A percentile compares a stretch with the other conserved stretches of the same genome.
These are phyloP conservation scores for Hypoxylon trugodes DNA, from an alignment of 495 filamentous ascomycete species.

Conservation along the genomic window DNA sequence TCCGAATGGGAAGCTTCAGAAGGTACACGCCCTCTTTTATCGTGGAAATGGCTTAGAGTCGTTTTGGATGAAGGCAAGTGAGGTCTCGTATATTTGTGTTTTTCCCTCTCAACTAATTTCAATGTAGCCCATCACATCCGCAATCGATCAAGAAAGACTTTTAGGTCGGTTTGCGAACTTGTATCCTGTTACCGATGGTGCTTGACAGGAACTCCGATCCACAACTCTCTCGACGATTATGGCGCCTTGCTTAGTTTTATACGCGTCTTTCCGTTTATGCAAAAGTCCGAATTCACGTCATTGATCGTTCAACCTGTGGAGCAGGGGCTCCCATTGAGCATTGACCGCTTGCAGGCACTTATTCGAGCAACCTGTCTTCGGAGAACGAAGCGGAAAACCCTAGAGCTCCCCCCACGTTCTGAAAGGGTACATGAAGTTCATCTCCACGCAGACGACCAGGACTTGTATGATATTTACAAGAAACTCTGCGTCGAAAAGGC, in stretches of 20 bases:
- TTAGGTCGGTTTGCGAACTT: background rate
- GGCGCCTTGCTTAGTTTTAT: conserved; percentile 18
- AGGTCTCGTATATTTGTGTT: background rate
- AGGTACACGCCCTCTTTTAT: conserved; percentile 10
- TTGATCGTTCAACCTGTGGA: conserved; percentile 26
- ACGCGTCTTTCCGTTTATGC: conserved; percentile 13
- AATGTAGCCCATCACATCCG: background rate
- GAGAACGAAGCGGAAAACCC: conserved; percentile 31
- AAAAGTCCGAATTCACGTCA: conserved; percentile 15
- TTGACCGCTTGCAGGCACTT: conserved; percentile 32
- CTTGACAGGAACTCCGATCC: conserved; percentile 24
- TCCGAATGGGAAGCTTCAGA: background rate
- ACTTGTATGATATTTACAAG: conserved; percentile 35
- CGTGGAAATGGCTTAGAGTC: conserved; percentile 8
- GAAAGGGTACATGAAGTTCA: conserved; percentile 30
- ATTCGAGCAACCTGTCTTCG: conserved; percentile 42
- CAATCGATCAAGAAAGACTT: background rate
- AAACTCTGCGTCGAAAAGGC: background rate
- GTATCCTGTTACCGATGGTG: conserved; percentile 11
- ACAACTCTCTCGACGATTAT: conserved; percentile 20
- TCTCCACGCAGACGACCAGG: conserved; percentile 28
- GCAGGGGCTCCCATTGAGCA: conserved; percentile 11
- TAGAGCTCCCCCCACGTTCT: conserved; percentile 22
- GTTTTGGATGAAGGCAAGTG: conserved; percentile 24
- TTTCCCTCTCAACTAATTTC: background rate